Evolutionary conservation across 139 green algal genomes (phyloP).

Genomic region (Chlamydomonas asymmetrica): DNA sequence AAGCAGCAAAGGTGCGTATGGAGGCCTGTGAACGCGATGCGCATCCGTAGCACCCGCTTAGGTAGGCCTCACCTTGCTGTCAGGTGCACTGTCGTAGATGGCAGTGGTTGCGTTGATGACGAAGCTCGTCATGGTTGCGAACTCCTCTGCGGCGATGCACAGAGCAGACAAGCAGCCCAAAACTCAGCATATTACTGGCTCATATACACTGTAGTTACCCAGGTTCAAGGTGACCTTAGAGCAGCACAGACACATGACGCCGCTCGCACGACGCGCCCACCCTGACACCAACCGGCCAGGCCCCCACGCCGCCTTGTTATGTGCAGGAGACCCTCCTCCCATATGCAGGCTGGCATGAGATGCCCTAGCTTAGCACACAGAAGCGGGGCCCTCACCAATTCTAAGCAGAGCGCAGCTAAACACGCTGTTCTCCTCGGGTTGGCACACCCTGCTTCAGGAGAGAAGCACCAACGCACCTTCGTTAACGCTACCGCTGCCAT

Average conservation of each 20-base stretch:
- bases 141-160: conserved; percentile 36
- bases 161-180: background rate
- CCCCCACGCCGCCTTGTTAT: background rate
- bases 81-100: background rate
- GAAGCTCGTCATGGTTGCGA: conserved; percentile 35
- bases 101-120: conserved; percentile 3
- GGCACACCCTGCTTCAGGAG: background rate
- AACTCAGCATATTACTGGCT: background rate
- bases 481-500: conserved; percentile 32
- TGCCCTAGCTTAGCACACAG: background rate
- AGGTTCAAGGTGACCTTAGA: background rate
- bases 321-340: background rate
- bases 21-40: no score
- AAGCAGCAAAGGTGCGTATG: background rate
- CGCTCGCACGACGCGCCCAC: no score
- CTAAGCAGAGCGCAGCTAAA: conserved; percentile 39
- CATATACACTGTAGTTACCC: background rate
- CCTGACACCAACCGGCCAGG: no score
- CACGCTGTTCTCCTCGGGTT: conserved; percentile 42
- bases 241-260: no score
- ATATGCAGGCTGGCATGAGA: background rate
- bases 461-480: conserved; percentile 19
- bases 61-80: background rate
- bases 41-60: background rate
- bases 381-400: background rate